Conservation (phyloP, 148 eudicot genomes). For the Fallopia convolvulus region DNA sequence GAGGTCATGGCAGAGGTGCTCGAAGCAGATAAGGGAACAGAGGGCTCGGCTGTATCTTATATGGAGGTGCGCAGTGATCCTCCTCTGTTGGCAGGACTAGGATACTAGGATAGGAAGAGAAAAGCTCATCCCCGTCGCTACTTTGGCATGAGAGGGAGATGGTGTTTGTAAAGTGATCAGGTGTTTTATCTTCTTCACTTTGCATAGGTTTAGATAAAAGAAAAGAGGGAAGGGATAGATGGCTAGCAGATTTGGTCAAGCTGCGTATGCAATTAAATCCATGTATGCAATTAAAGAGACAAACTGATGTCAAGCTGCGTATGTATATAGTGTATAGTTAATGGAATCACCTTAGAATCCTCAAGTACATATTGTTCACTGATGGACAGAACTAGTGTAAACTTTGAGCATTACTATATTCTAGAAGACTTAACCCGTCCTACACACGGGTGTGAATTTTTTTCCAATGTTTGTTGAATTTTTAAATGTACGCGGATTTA, state of each 20-base stretch:
- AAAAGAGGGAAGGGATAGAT: neutral
- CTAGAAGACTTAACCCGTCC: too few relatives aligned
- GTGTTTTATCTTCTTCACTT: neutral
- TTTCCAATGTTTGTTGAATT: too few relatives aligned
- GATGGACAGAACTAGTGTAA: too few relatives aligned
- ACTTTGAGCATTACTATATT: too few relatives aligned
- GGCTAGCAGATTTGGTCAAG: neutral
- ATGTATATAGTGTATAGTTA: neutral
- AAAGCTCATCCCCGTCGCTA: too few relatives aligned
- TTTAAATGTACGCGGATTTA: too few relatives aligned
- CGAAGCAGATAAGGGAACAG: neutral
- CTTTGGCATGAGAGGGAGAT: too few relatives aligned
- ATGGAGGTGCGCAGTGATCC: neutral
- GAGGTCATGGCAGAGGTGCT: neutral
- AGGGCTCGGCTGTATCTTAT: neutral
- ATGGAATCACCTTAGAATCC: too few relatives aligned
- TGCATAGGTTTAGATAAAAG: neutral
- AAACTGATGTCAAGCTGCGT: neutral
- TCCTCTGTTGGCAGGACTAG: neutral
- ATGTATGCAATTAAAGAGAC: neutral
- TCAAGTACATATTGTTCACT: too few relatives aligned
- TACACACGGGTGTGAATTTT: too few relatives aligned
- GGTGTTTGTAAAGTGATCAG: too few relatives aligned
- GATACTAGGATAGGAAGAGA: neutral
- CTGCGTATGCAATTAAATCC: too few relatives aligned